A percentile compares a stretch with the other conserved stretches of the same genome.
Conservation (phyloP, 116 monocot genomes). For the Trichopus zeylanicus region DNA sequence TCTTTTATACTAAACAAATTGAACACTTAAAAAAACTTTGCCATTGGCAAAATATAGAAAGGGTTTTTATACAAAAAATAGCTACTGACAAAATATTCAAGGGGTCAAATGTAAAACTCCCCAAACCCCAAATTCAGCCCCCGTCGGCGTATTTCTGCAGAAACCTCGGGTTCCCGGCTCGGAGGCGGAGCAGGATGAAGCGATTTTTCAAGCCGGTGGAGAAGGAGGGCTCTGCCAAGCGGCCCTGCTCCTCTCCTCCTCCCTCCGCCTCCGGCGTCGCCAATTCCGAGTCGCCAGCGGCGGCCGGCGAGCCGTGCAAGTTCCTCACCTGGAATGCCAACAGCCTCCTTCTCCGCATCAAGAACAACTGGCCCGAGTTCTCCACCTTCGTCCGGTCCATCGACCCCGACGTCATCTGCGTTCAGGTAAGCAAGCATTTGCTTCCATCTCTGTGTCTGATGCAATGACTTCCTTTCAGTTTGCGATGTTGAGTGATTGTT, state of each 20-base stretch:
- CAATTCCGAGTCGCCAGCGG: not conserved
- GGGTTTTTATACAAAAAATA: no score
- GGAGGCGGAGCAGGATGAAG: no score
- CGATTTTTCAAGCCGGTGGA: conserved; percentile 84
- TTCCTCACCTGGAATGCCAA: conserved; percentile 96
- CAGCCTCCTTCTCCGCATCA: conserved; percentile 84
- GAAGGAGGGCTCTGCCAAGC: conserved; percentile 69
- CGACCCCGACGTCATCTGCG: conserved; percentile 78
- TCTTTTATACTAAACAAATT: no score
- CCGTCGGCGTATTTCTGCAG: no score
- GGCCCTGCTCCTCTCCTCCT: conserved; percentile 24
- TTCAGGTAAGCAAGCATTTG: conserved; percentile 50
- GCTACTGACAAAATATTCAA: no score
- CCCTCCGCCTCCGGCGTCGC: conserved; percentile 4
- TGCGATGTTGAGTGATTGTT: no score
- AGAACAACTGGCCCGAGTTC: conserved; percentile 84
- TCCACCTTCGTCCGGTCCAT: conserved; percentile 45
- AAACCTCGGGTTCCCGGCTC: no score
- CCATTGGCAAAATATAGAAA: no score
- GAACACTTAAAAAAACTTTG: no score
- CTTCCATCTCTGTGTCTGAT: not conserved
- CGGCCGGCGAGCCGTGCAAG: conserved; percentile 44
- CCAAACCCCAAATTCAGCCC: no score
- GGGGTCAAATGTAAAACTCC: no score
- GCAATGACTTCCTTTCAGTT: not conserved